phyloP scores from a whole-genome alignment of 768 basidiomycete genomes.

The Neoboletus magnificus region DNA sequence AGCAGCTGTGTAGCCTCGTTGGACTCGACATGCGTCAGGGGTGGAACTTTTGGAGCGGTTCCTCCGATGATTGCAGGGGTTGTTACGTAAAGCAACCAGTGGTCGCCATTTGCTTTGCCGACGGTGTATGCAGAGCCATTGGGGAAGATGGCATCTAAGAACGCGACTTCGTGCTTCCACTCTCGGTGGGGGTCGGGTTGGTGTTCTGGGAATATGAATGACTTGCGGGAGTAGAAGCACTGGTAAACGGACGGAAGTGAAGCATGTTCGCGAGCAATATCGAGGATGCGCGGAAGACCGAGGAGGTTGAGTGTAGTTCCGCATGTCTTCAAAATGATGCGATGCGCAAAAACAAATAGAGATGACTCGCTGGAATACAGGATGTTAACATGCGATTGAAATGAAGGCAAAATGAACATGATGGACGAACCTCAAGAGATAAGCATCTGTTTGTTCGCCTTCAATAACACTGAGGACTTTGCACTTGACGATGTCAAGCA shows the following conservation, averaged over 20 bases:
- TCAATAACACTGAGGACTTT: constrained; percentile 89
- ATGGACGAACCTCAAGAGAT: constrained; percentile 80
- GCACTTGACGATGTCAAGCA: constrained; percentile 96
- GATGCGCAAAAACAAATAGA: constrained; percentile 90
- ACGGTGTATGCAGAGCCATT: constrained; percentile 93
- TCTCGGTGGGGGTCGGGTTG: constrained; percentile 90
- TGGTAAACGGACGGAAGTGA: constrained; percentile 71
- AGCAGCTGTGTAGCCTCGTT: constrained; percentile 8
- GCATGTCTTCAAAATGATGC: constrained; percentile 97
- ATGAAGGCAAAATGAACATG: constrained; percentile 2
- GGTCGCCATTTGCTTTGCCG: constrained; percentile 97
- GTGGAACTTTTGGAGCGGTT: constrained; percentile 20
- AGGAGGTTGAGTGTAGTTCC: constrained; percentile 97
- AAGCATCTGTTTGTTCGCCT: constrained; percentile 91
- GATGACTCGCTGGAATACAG: constrained; percentile 80
- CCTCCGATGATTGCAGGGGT: constrained; percentile 42
- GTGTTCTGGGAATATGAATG: constrained; percentile 98
- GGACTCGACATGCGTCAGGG: constrained; percentile 13
- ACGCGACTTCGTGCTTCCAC: constrained; percentile 92
- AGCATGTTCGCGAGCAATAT: constrained; percentile 77
- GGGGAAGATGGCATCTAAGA: constrained; percentile 84
- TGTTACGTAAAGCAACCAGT: constrained; percentile 96
- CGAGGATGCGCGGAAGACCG: constrained; percentile 90
- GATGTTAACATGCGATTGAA: constrained; percentile 10
- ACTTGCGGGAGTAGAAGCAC: constrained; percentile 97